Evolutionary conservation across 176 grass and related monocot species (phyloP), one percentile per base, ranked within the genome.

Genomic region (Otatea glauca): DNA sequence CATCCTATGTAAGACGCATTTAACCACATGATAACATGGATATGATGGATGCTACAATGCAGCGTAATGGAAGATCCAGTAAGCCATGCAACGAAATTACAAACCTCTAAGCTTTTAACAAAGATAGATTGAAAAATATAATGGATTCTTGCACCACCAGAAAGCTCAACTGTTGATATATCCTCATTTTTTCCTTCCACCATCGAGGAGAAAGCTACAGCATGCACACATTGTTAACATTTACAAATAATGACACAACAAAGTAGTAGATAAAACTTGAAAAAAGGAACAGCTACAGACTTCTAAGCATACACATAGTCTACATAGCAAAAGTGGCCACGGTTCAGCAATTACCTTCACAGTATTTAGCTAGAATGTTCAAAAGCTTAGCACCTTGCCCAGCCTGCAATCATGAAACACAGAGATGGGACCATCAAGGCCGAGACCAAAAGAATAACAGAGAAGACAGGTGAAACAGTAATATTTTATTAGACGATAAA

Each of bases 91-190:
- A 13, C 47, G n/a, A 65, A 77, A 82, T 38, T 71, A 67, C 23
- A 14, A 72, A 94, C 96, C 96, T 99, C 96, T 77, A 99, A 89
- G 78, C 96, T 93, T 93, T 94, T 99, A 24, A 99, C 96, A 69
- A 92, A 99, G 43, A 99, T 99, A 68, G 89, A 95, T 76, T 99
- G 96, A 64, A 99, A 93, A 83, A 99, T 99, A 85, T 99, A 96
- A 59, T 99, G 96, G 61, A 99, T 94, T 83, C 96, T 84, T 81
- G 96, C 96, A 92, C 96, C 96, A 75, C 96, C 96, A 77, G 88
- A 99, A 90, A 99, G 91, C 81, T 99, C 96, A 78, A 77, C 68
- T 67, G 88, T 99, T 45, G 93, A 96, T 72, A 96, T 81, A 89
- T 91, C 94, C 82, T 92, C 96, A 58, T 99, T 99, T 90, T 99